Evolutionary conservation across 2,329 filamentous ascomycete species (phyloP), one percentile per base, ranked within the genome.

Genomic region (Rhexocercosporidium sp.): DNA sequence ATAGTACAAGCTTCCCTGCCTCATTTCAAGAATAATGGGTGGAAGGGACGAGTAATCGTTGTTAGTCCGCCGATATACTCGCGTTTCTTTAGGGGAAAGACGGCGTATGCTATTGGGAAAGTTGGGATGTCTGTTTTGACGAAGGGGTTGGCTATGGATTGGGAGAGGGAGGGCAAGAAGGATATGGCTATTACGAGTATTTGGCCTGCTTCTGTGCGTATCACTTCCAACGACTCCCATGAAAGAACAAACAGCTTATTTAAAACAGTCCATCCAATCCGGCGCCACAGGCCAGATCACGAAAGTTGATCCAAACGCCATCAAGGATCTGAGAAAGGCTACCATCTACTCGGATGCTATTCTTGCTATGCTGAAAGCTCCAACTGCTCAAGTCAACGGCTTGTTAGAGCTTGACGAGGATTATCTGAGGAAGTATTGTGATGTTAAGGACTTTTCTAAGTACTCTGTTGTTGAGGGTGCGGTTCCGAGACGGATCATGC

Each of bases 31-130:
- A 79, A 77, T 46, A 83, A 82, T 68, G 81, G 74, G 0, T 85
- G 83, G 79, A 83, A 81, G 29, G 91, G 88, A 0, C 80, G 93
- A 29, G 87, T 96, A 69, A 81, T 96, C 54, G 91, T 96, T 64
- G 90, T 96, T 64, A 92, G 89, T 75, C 93, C 93, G 27, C 93
- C 93, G 1, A 94, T 96, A 66, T 96, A 96, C 79, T 91, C 88
- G 70, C 85, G 93, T 34, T 96, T 96, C 79, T 94, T 96, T 78
- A 81, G 91, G 25, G 93, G 93, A 12, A 96, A 96, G 84, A 92
- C 92, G 1, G 92, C 91, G 16, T 96, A 96, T 79, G 92, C 93
- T 2, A 84, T 88, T 79, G 88, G 89, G 1, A 96, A 96, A 76
- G 85, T 95, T 3, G 92, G 84, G 53, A 96, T 96, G 93, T 91